Percentiles rank a stretch among this genome's conserved stretches.
Conservation (phyloP, 495 filamentous ascomycete genomes). For the Xylaria flabelliformis region DNA sequence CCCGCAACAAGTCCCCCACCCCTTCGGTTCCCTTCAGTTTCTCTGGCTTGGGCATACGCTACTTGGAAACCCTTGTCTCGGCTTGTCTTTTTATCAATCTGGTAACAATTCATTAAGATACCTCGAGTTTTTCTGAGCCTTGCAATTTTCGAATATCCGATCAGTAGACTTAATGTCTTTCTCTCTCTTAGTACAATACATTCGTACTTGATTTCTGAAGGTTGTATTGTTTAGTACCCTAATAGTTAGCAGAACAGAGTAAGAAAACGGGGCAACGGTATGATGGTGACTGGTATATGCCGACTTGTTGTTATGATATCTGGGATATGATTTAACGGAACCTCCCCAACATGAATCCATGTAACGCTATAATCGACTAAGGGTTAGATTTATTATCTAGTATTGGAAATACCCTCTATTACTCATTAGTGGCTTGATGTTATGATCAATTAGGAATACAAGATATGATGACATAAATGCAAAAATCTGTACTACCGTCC, state of each 20-base stretch:
- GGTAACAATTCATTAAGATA: constrained; percentile 25
- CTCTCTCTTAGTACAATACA: background rate
- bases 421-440: background rate
- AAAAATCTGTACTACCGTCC: too few relatives aligned
- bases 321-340: background rate
- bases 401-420: background rate
- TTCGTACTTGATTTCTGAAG: background rate
- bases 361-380: background rate
- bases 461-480: background rate
- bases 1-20: too few relatives aligned
- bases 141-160: background rate
- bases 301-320: background rate
- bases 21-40: too few relatives aligned
- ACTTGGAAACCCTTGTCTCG: too few relatives aligned
- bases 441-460: background rate
- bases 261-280: background rate
- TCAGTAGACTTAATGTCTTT: background rate
- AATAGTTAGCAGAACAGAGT: too few relatives aligned
- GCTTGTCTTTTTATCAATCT: constrained; percentile 26
- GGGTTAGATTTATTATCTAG: background rate
- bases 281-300: background rate
- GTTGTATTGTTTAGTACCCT: background rate
- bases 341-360: background rate
- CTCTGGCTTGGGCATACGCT: too few relatives aligned
- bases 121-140: constrained; percentile 23